These are phyloP conservation scores for Coemansia sp. DNA, from an alignment of 192 early-diverging fungal genomes.

Conservation along the genomic window DNA sequence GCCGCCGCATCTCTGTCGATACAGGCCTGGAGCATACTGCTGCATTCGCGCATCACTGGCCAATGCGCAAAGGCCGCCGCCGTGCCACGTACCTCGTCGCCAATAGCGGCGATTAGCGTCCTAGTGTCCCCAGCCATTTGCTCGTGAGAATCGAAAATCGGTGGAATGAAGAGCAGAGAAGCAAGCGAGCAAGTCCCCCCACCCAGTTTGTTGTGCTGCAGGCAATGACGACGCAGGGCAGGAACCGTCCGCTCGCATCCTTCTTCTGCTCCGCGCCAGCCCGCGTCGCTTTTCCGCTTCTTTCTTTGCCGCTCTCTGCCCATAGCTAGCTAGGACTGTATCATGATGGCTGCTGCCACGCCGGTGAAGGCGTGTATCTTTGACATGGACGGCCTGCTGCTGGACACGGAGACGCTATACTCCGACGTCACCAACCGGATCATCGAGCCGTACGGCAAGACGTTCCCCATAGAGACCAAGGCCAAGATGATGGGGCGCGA, in stretches of 20 bases:
- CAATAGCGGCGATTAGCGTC: conserved; percentile 48
- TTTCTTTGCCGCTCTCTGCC: neutral
- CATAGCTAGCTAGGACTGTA: neutral
- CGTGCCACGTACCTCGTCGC: conserved; percentile 42
- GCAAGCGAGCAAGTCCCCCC: neutral
- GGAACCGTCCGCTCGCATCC: neutral
- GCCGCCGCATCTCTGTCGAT: neutral
- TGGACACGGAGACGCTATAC: conserved; percentile 88
- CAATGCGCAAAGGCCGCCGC: too few species aligned
- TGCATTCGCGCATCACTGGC: neutral
- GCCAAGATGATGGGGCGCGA: conserved; percentile 68
- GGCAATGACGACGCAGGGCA: neutral
- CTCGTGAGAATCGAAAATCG: too few species aligned
- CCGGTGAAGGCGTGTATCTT: conserved; percentile 65
- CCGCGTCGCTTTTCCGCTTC: too few species aligned
- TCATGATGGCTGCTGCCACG: conserved; percentile 12
- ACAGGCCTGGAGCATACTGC: neutral
- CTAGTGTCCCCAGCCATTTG: conserved; percentile 21
- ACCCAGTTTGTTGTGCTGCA: neutral
- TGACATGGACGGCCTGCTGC: conserved; percentile 76
- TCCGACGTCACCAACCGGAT: conserved; percentile 80
- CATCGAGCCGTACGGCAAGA: conserved; percentile 65
- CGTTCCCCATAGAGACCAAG: conserved; percentile 63
- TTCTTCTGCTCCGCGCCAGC: neutral
- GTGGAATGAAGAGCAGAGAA: neutral